Percentiles rank a stretch among this genome's conserved stretches.
phyloP scores from a whole-genome alignment of 1,139 yeast species.

The Saccharomyces hybrid region DNA sequence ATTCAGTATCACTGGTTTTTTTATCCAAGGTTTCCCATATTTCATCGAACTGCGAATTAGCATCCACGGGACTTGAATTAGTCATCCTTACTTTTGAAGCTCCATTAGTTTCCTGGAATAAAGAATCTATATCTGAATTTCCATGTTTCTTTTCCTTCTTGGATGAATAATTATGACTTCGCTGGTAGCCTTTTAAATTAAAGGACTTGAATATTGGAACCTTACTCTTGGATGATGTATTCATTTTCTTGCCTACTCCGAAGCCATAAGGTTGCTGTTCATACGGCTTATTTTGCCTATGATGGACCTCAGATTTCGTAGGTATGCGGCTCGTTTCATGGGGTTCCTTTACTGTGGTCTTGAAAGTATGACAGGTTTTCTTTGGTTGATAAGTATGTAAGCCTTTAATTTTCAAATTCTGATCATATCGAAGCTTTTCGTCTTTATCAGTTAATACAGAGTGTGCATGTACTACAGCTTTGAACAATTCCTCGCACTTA shows the following conservation, averaged over 20 bases:
- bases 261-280: conserved; percentile 33
- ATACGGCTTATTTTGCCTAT: conserved; percentile 22
- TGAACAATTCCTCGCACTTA: conserved; percentile 27
- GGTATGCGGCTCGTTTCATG: not conserved
- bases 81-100: not conserved
- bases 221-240: conserved; percentile 5
- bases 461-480: conserved; percentile 29
- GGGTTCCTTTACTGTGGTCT: not conserved
- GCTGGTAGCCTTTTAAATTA: conserved; percentile 18
- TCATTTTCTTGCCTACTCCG: conserved; percentile 12
- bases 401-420: conserved; percentile 15
- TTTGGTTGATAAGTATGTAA: conserved; percentile 15
- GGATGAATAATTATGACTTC: conserved; percentile 8
- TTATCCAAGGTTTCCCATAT: not conserved
- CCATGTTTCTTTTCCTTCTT: conserved; percentile 2
- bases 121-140: not conserved
- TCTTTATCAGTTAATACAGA: conserved; percentile 24
- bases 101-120: not conserved
- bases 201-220: conserved; percentile 20
- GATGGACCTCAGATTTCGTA: not conserved
- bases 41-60: not conserved
- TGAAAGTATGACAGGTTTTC: not conserved
- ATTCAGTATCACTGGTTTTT: not conserved
- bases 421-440: conserved; percentile 20
- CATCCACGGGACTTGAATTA: not conserved